These are phyloP conservation scores for Pyrrhoderma lamaoense DNA, from an alignment of 1,284 basidiomycete genomes.

Conservation along the genomic window DNA sequence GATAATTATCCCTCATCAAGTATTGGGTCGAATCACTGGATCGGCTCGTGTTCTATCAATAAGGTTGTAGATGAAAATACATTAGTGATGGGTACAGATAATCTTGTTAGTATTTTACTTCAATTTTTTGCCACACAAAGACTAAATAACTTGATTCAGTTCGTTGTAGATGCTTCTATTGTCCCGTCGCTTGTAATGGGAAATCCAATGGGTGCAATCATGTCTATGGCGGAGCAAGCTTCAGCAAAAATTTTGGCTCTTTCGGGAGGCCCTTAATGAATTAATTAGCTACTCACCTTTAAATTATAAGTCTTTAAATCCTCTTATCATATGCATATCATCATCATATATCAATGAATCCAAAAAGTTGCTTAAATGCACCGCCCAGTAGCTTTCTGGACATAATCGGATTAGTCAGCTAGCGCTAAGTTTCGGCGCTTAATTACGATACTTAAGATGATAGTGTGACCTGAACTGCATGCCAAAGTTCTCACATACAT, in stretches of 20 bases:
- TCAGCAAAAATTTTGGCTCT: slow-evolving; percentile 46
- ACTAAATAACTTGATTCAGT: slow-evolving; percentile 23
- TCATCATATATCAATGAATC: too few species aligned
- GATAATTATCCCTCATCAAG: slow-evolving; percentile 40
- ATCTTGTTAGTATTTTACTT: slow-evolving; percentile 34
- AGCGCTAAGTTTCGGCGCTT: too few species aligned
- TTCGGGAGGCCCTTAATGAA: slow-evolving; percentile 37
- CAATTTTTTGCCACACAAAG: not conserved
- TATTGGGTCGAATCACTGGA: slow-evolving; percentile 55
- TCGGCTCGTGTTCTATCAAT: slow-evolving; percentile 33
- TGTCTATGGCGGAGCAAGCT: slow-evolving; percentile 50
- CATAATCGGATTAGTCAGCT: too few species aligned
- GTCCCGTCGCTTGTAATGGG: slow-evolving; percentile 42
- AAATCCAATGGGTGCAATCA: slow-evolving; percentile 47
- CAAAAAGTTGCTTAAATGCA: too few species aligned
- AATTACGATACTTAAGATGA: too few species aligned
- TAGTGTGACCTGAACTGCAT: too few species aligned
- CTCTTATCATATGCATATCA: too few species aligned
- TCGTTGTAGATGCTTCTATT: slow-evolving; percentile 35
- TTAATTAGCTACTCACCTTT: not conserved
- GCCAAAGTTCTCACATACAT: too few species aligned
- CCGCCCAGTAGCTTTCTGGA: too few species aligned
- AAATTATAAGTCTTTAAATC: too few species aligned
- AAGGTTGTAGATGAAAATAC: slow-evolving; percentile 51
- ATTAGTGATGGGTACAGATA: slow-evolving; percentile 51